These are phyloP conservation scores for Galeopsis tetrahit DNA, from an alignment of 257 asterid genomes.

Conservation along the genomic window DNA sequence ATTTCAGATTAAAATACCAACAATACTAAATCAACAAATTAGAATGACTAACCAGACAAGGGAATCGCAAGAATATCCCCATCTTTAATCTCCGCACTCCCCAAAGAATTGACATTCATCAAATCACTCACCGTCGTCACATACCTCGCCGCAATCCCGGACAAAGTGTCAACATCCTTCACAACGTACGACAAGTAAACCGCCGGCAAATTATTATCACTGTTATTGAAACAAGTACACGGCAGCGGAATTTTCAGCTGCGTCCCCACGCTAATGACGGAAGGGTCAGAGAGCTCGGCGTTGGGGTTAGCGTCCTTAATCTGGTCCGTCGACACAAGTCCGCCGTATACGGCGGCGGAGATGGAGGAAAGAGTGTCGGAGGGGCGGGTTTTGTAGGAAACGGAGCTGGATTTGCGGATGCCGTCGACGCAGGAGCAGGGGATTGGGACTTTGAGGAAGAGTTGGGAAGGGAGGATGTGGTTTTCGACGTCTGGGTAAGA, in stretches of 20 bases:
- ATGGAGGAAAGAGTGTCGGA: conserved; percentile 74
- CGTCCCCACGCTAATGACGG: conserved; percentile 67
- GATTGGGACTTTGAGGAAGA: conserved; percentile 75
- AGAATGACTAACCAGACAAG: conserved; percentile 59
- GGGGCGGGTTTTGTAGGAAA: conserved; percentile 75
- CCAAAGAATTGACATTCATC: conserved; percentile 82
- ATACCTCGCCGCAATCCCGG: conserved; percentile 72
- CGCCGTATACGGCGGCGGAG: conserved; percentile 64
- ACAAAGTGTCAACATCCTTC: conserved; percentile 62
- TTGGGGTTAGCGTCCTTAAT: conserved; percentile 73
- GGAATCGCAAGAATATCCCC: conserved; percentile 96
- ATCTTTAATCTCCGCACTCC: conserved; percentile 60
- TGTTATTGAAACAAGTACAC: conserved; percentile 91
- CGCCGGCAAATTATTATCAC: conserved; percentile 80
- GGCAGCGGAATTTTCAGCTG: conserved; percentile 75
- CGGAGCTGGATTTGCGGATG: conserved; percentile 70
- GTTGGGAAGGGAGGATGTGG: conserved; percentile 84
- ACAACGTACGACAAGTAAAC: conserved; percentile 89
- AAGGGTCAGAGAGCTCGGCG: conserved; percentile 69
- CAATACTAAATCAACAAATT: not conserved
- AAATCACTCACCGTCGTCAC: conserved; percentile 81
- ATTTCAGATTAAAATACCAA: not conserved
- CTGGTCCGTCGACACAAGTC: conserved; percentile 89
- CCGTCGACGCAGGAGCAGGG: conserved; percentile 87
- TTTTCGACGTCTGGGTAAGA: conserved; percentile 87